Percentiles rank a stretch among this genome's conserved stretches.
Evolutionary conservation across 805 yeast species (phyloP).

Genomic region (Ogataea paradorogensis): DNA sequence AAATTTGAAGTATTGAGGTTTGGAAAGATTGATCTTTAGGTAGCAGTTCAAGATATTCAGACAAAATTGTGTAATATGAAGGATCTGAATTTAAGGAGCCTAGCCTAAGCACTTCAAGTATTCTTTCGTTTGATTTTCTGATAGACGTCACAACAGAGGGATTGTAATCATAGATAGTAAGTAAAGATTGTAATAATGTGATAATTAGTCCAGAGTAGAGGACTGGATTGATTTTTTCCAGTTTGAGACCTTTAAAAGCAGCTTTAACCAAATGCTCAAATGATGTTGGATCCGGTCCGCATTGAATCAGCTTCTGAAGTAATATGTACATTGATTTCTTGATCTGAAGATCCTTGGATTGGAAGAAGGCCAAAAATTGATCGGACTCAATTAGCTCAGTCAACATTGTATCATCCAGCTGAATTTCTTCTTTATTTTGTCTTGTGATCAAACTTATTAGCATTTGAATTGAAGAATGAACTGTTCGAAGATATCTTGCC

Average conservation of each 20-base stretch:
- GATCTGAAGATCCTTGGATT: constrained; percentile 38
- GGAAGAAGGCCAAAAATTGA: constrained; percentile 43
- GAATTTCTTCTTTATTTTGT: constrained; percentile 4
- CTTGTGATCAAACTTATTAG: constrained; percentile 30
- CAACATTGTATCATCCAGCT: constrained; percentile 24
- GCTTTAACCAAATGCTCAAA: constrained; percentile 43
- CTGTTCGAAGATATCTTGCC: constrained; percentile 58
- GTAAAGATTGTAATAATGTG: constrained; percentile 48
- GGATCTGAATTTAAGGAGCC: constrained; percentile 57
- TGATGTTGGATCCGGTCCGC: constrained; percentile 26
- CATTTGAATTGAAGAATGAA: constrained; percentile 48
- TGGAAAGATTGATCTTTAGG: constrained; percentile 23
- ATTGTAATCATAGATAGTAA: constrained; percentile 42
- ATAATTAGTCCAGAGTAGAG: constrained; percentile 46
- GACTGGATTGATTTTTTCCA: constrained; percentile 35
- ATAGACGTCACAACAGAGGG: constrained; percentile 51
- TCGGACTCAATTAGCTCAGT: constrained; percentile 39
- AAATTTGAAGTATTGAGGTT: constrained; percentile 12
- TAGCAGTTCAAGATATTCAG: constrained; percentile 15
- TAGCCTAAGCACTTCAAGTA: constrained; percentile 45
- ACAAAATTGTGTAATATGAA: constrained; percentile 39
- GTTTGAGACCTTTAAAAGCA: constrained; percentile 42
- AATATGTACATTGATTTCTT: constrained; percentile 41
- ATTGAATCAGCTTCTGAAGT: constrained; percentile 31
- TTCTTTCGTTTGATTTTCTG: constrained; percentile 44